Evolutionary conservation across 164 flowering plant species (phyloP).

Genomic region (Stephania cephalantha): DNA sequence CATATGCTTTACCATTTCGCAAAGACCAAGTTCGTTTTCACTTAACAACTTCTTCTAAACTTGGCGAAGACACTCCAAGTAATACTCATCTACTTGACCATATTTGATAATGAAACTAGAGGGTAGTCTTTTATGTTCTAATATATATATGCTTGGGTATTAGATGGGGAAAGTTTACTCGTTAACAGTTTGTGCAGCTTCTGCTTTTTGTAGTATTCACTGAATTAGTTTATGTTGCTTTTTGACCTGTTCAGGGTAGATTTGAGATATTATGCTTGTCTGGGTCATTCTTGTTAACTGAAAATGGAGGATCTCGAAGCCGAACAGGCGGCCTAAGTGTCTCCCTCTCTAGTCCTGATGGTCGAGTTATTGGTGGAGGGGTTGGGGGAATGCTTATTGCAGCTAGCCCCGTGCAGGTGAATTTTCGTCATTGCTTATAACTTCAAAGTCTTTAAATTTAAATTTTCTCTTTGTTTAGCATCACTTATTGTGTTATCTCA

Average conservation of each 20-base stretch:
- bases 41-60: too few species aligned
- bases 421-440: background rate
- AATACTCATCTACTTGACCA: too few species aligned
- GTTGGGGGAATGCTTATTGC: slow-evolving; percentile 87
- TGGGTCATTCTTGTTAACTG: slow-evolving; percentile 62
- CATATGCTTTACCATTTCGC: too few species aligned
- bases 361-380: slow-evolving; percentile 87
- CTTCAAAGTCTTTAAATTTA: background rate
- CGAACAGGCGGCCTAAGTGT: slow-evolving; percentile 72
- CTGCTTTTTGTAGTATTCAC: background rate
- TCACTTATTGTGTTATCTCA: background rate
- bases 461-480: background rate
- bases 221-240: background rate
- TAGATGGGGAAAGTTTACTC: too few species aligned
- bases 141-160: too few species aligned
- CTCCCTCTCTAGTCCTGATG: slow-evolving; percentile 84
- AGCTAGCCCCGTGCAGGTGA: slow-evolving; percentile 86
- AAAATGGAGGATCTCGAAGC: slow-evolving; percentile 45
- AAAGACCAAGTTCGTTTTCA: too few species aligned
- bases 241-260: slow-evolving; percentile 52
- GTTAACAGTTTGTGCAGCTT: too few species aligned
- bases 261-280: slow-evolving; percentile 83
- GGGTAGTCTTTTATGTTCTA: too few species aligned
- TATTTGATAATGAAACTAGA: too few species aligned
- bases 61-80: too few species aligned